Base-by-base conservation (phyloP, 1,284 basidiomycete genomes). In the Tranzscheliella williamsii region DNA sequence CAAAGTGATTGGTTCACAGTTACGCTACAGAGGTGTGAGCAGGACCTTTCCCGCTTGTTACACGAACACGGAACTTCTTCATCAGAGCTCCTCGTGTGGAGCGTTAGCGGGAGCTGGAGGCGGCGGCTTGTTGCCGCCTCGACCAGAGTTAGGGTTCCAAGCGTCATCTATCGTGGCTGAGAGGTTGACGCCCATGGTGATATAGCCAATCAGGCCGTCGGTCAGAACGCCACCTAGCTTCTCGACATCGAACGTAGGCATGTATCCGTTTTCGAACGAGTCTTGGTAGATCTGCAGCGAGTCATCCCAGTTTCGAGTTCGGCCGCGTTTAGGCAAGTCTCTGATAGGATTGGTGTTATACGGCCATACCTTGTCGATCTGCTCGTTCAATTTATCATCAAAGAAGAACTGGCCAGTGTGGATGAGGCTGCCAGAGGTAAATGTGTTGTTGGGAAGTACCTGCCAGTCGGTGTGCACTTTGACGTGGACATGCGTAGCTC, bases 371-470 rank as follows among this genome's bases (percentile, higher is more conserved):
- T 73, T 73, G 65, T 73, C 78, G 40, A 81, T 76, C 50, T 72
- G 38, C 54, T 79, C 70, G 67, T 84, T 85, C 46, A 85, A 78
- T 4, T 81, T 81, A 55, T 86, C 85, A 24, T 85, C 83, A 52
- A 86, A 85, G 80, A 86, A 86, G 75, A 85, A 84, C 65, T 86
- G 85, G 1, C 85, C 85, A n/a, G 82, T 80, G 72, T 86, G 79
- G 17, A 68, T 57, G 31, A 73, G 52, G 16, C 79, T 78, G 9
- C 81, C 81, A 6, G 81, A 80, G 32, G 70, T 67, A 53, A 81
- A 81, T 5, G 80, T 80, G 31, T 79, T 78, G 43, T 79, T 80
- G 57, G 76, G 60, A 29, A 77, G 62, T 12, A 71, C 70, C 13
- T 68, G 63, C 78, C 78, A 81, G 38, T 79, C 73, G 32, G 77